Evolutionary conservation across 164 flowering plant genomes (phyloP).

Genomic region (Macadamia tetraphylla): DNA sequence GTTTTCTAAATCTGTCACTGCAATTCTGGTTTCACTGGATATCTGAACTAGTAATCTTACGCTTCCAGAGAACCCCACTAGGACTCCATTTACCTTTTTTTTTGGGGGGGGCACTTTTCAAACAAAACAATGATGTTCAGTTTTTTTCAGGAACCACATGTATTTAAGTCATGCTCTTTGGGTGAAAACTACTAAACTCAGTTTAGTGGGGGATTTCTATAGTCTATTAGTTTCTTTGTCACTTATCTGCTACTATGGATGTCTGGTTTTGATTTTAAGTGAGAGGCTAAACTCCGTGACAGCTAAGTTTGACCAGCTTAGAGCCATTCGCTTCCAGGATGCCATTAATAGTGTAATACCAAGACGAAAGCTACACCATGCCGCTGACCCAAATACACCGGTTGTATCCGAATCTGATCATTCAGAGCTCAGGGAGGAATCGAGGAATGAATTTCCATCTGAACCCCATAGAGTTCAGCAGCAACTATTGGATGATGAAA

Average conservation of each 20-base stretch:
- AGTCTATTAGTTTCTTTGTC: background rate
- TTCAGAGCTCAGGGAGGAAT: conserved; percentile 33
- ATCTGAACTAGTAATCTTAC: too few relatives aligned
- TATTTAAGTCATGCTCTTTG: too few relatives aligned
- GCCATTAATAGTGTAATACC: conserved; percentile 64
- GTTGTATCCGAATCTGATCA: conserved; percentile 25
- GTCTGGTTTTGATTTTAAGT: conserved; percentile 83
- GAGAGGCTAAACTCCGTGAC: conserved; percentile 89
- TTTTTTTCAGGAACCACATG: too few relatives aligned
- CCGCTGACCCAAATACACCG: conserved; percentile 17
- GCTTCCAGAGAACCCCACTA: too few relatives aligned
- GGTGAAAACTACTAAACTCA: too few relatives aligned
- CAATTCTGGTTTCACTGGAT: too few relatives aligned
- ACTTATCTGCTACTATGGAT: conserved; percentile 4
- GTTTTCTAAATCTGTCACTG: too few relatives aligned
- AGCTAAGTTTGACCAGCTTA: conserved; percentile 74
- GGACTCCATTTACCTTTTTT: too few relatives aligned
- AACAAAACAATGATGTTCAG: too few relatives aligned
- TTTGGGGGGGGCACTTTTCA: too few relatives aligned
- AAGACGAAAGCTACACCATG: conserved; percentile 50
- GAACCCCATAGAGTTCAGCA: conserved; percentile 64
- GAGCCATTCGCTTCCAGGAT: conserved; percentile 82
- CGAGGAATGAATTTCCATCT: conserved; percentile 30
- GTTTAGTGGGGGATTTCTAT: too few relatives aligned
- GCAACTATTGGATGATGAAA: conserved; percentile 86